Evolutionary conservation across 140 eudicot genomes (phyloP).

Genomic region (Flaveria floridana): DNA sequence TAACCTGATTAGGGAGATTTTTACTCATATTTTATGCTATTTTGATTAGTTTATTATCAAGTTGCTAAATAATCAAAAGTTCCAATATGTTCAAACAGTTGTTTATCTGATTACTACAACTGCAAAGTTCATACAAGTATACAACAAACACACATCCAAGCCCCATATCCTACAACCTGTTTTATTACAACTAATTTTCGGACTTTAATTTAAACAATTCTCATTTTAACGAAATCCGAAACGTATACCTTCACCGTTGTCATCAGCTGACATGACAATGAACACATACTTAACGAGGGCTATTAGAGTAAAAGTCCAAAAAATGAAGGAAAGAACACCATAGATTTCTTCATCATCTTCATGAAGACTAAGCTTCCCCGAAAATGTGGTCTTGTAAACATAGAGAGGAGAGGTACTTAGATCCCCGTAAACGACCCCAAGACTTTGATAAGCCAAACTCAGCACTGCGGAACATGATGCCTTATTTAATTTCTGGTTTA

Average conservation of each 20-base stretch:
- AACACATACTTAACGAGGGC: constrained; percentile 61
- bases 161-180: neutral
- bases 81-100: neutral
- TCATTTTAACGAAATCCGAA: neutral
- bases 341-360: constrained; percentile 60
- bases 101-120: neutral
- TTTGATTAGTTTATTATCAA: neutral
- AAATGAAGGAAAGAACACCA: constrained; percentile 66
- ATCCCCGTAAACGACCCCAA: constrained; percentile 79
- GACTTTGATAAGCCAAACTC: constrained; percentile 66
- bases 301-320: constrained; percentile 65
- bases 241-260: constrained; percentile 65
- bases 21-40: too few species aligned
- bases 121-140: neutral
- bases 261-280: constrained; percentile 64
- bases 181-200: neutral
- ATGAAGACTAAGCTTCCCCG: constrained; percentile 52
- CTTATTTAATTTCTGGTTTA: constrained; percentile 45
- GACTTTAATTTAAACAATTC: neutral
- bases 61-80: neutral
- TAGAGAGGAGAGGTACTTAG: constrained; percentile 69
- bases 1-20: too few species aligned
- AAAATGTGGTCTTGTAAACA: constrained; percentile 55
- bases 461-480: constrained; percentile 45
- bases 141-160: neutral